Conservation (phyloP, 2,329 filamentous ascomycete species). For the Didymosphaeria variabile region DNA sequence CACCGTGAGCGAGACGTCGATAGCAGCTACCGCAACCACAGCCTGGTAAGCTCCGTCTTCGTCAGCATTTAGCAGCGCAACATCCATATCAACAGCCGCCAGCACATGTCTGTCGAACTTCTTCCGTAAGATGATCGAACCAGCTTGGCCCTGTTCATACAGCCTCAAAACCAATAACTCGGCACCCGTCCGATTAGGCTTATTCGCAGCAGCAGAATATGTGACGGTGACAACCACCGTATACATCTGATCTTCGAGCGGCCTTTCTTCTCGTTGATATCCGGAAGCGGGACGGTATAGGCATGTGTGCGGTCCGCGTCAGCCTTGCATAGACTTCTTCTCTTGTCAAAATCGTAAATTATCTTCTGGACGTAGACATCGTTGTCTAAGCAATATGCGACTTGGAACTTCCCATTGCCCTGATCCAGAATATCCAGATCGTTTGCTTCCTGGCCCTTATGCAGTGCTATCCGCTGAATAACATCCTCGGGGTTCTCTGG, state of each 20-base stretch:
- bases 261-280: constrained; percentile 47
- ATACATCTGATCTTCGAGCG: constrained; percentile 64
- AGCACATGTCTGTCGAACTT: constrained; percentile 74
- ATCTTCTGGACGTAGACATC: constrained; percentile 75
- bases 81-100: constrained; percentile 80
- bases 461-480: constrained; percentile 62
- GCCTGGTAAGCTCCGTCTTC: constrained; percentile 75
- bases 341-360: constrained; percentile 57
- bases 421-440: constrained; percentile 76
- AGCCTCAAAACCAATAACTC: constrained; percentile 67
- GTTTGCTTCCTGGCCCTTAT: constrained; percentile 65
- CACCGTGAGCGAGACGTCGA: constrained; percentile 80
- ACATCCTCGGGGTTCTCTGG: constrained; percentile 59
- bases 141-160: constrained; percentile 62
- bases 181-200: constrained; percentile 62
- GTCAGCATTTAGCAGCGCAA: constrained; percentile 71
- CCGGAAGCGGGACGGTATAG: constrained; percentile 41
- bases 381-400: constrained; percentile 81
- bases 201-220: constrained; percentile 65
- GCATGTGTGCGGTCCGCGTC: constrained; percentile 35
- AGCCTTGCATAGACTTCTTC: constrained; percentile 45
- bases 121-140: constrained; percentile 60
- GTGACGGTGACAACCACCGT: constrained; percentile 63
- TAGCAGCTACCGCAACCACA: constrained; percentile 80
- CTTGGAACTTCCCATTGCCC: constrained; percentile 69